Evolutionary conservation across 2,329 filamentous ascomycete genomes (phyloP), one percentile per base, ranked within the genome.

Genomic region (Trichoderma lentiforme): DNA sequence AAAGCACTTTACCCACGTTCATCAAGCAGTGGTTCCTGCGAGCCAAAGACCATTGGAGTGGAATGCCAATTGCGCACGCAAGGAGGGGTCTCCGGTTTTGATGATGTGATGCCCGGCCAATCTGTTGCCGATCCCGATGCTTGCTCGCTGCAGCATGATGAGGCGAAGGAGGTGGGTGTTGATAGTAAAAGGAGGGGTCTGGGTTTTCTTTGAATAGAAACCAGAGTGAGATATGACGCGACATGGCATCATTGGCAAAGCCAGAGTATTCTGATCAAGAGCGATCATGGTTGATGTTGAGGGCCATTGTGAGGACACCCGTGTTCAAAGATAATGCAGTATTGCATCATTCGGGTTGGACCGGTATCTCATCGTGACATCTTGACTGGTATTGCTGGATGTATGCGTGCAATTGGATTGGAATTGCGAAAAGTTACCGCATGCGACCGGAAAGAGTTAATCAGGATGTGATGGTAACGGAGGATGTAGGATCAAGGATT

Each of bases 181-280:
- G 57, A 70, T 53, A 64, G 53, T 28, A 71, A 65, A 58, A 60
- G 36, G 69, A 65, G 69, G 69, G 69, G 61, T 43, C 21, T 6
- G 14, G 9, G 0, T 34, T 68, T 61, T 61, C 36, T 61, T 51
- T 36, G 39, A 18, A 28, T 56, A 11, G 32, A 21, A 53, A 14
- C 21, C 14, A 1, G 24, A 43, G 64, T 67, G 34, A 67, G 64
- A 65, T 28, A 70, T 71, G 69, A 64, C 69, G 69, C 64, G 47
- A 28, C 47, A 43, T 57, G 36, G 53, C 47, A 65, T 64, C 61
- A 71, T 58, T 47, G 47, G 26, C 34, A 39, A 21, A 36, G 4
- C 21, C n/a, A 51, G 43, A 21, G n/a, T 51, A 24, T 6, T 53
- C 2, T 53, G 9, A 24, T 53, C 47, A 14, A 24, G 21, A 53